Evolutionary conservation across 805 yeast species (phyloP).

Genomic region (Wickerhamomyces bovis): DNA sequence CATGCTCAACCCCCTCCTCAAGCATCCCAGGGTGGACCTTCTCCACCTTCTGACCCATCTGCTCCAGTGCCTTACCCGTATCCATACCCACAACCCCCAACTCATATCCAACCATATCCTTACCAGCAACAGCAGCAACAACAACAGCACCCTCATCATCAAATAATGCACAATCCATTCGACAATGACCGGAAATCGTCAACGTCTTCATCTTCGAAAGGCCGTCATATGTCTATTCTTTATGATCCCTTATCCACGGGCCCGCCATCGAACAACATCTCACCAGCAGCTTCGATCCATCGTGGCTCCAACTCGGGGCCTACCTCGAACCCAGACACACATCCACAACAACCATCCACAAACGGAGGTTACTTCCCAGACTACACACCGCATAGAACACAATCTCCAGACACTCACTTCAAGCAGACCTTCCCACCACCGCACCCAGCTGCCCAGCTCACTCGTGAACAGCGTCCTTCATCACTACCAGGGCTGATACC

Average conservation of each 20-base stretch:
- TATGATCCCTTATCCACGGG: constrained; percentile 20
- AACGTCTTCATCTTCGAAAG: constrained; percentile 13
- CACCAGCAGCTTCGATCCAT: constrained; percentile 13
- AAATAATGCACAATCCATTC: constrained; percentile 22
- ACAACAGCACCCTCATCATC: constrained; percentile 6
- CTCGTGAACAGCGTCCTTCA: constrained; percentile 19
- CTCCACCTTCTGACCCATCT: constrained; percentile 11
- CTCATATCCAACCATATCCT: constrained; percentile 4
- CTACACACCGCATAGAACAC: constrained; percentile 7
- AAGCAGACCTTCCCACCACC: constrained; percentile 4
- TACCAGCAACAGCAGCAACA: constrained; percentile 5
- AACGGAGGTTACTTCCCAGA: constrained; percentile 19
- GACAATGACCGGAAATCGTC: constrained; percentile 18
- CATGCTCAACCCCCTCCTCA: not conserved
- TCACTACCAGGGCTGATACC: constrained; percentile 20
- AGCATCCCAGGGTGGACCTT: not conserved
- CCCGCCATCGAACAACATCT: constrained; percentile 2
- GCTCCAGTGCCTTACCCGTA: constrained; percentile 20
- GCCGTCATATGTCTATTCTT: constrained; percentile 22
- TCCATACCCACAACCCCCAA: constrained; percentile 17
- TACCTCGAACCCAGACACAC: constrained; percentile 7
- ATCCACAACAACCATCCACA: not conserved
- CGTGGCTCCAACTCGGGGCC: constrained; percentile 17
- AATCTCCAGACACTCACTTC: constrained; percentile 11
- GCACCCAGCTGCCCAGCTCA: constrained; percentile 2